Base-by-base conservation (phyloP, 805 yeast genomes). In the Isabelozyma rhagii region DNA sequence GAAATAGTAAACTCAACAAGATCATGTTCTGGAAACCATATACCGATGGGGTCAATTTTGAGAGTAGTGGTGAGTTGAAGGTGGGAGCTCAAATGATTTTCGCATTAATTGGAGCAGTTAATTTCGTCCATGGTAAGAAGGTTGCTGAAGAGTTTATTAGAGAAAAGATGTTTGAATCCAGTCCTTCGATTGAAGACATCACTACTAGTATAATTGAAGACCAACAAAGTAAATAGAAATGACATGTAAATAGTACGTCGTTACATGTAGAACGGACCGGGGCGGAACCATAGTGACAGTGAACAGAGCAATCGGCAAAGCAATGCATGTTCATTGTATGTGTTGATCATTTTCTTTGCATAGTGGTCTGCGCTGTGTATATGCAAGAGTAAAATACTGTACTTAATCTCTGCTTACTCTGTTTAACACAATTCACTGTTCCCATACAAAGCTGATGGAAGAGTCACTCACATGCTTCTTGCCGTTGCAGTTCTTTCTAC, bases 91-190 rank as follows among this genome's bases (percentile, higher is more conserved):
- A 81, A 52, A 78, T 81, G 63, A 62, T 82, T 52, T 74, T 73
- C 58, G 85, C 93, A 5, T 67, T 87, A 49, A 68, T 87, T 28
- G 94, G 94, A 25, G 92, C 87, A 2, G 79, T 87, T 46, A 74
- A 85, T 36, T 69, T 81, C 34, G 72, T 76, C 27, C 83, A 84
- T 57, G 94, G 94, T 5, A 78, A 81, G 56, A 55, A 52, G 4
- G 76, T 48, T n/a, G 84, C 90, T 6, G 82, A 78, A 55, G 67
- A 73, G 51, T 87, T 84, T 58, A 78, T 87, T 47, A 67, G 71
- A 39, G 77, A 74, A 41, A 83, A 81, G 62, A 67, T 84, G 39
- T 63, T 82, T 43, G 53, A 48, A 25, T 53, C 57, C 15, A 49
- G 47, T 25, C 62, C 69, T 21, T 58, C 68, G 29, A 54, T 72